Evolutionary conservation across 2,329 filamentous ascomycete genomes (phyloP).

Genomic region (Esteya vermicola): DNA sequence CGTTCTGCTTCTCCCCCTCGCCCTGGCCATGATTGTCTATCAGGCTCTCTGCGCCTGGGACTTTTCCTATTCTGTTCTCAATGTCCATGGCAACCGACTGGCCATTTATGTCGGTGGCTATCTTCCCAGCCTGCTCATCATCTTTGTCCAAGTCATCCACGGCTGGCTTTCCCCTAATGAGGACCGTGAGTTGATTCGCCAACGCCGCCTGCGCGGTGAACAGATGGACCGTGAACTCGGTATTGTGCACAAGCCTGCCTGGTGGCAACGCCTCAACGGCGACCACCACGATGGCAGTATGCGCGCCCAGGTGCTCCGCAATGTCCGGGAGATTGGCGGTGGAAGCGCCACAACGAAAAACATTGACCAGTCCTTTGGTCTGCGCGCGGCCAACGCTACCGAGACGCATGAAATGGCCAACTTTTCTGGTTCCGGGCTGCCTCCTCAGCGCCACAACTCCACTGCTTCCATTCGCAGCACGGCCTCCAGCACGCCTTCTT

Average conservation of each 20-base stretch:
- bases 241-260: slow-evolving; percentile 44
- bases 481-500: slow-evolving; percentile 15
- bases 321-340: slow-evolving; percentile 40
- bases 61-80: slow-evolving; percentile 44
- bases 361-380: slow-evolving; percentile 21
- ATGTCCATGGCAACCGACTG: slow-evolving; percentile 33
- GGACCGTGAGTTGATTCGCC: slow-evolving; percentile 50
- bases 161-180: slow-evolving; percentile 56
- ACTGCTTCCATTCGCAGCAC: slow-evolving; percentile 9
- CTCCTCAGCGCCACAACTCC: slow-evolving; percentile 3
- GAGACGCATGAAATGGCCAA: slow-evolving; percentile 17
- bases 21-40: slow-evolving; percentile 41
- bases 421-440: slow-evolving; percentile 9
- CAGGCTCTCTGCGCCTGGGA: slow-evolving; percentile 43
- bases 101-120: slow-evolving; percentile 52
- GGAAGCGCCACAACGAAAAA: slow-evolving; percentile 27
- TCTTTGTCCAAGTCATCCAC: slow-evolving; percentile 36
- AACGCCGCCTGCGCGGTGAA: slow-evolving; percentile 42
- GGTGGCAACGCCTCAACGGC: slow-evolving; percentile 46
- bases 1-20: slow-evolving; percentile 36
- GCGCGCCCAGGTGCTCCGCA: slow-evolving; percentile 37
- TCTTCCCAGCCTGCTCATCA: slow-evolving; percentile 40
- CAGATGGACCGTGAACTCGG: slow-evolving; percentile 46
- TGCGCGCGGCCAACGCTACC: slow-evolving; percentile 15
- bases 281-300: slow-evolving; percentile 26